A percentile compares a stretch with the other conserved stretches of the same genome.
These are phyloP conservation scores for Nematodospora anomalae DNA, from an alignment of 1,139 yeast genomes.

Conservation along the genomic window DNA sequence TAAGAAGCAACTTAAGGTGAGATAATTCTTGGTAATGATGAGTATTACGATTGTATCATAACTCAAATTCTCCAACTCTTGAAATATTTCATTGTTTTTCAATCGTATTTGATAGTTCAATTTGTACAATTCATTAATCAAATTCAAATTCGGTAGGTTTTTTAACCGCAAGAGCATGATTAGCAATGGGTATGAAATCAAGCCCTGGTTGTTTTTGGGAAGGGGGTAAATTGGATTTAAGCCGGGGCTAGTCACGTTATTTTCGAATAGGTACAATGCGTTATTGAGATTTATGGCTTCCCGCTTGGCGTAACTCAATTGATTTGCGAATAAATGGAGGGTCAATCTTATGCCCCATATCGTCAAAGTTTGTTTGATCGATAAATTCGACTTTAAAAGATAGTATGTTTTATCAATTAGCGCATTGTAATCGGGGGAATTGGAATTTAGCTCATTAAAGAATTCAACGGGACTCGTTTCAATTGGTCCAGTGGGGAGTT, in stretches of 20 bases:
- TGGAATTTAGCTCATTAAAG: not conserved
- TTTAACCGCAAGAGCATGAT: conserved; percentile 34
- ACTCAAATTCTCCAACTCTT: conserved; percentile 29
- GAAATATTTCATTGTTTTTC: conserved; percentile 9
- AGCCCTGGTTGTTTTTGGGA: conserved; percentile 30
- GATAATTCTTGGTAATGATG: conserved; percentile 31
- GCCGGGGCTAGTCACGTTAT: conserved; percentile 11
- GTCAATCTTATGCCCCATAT: conserved; percentile 43
- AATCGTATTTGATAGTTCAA: conserved; percentile 40
- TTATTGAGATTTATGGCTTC: conserved; percentile 44
- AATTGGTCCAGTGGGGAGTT: conserved; percentile 15
- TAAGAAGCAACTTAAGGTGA: conserved; percentile 29
- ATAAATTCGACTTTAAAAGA: conserved; percentile 14
- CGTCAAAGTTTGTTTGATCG: conserved; percentile 17
- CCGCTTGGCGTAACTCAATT: conserved; percentile 31
- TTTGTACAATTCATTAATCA: conserved; percentile 43
- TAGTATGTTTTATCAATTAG: conserved; percentile 15
- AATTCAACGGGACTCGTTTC: not conserved
- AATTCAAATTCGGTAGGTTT: conserved; percentile 35
- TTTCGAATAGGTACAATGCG: conserved; percentile 35
- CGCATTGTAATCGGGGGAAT: conserved; percentile 2
- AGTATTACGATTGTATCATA: conserved; percentile 36
- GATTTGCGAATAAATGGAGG: conserved; percentile 31
- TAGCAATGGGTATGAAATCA: conserved; percentile 26
- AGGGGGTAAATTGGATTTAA: conserved; percentile 31